Conservation (phyloP, 2,329 filamentous ascomycete species). For the Drechslerella stenobrocha region DNA sequence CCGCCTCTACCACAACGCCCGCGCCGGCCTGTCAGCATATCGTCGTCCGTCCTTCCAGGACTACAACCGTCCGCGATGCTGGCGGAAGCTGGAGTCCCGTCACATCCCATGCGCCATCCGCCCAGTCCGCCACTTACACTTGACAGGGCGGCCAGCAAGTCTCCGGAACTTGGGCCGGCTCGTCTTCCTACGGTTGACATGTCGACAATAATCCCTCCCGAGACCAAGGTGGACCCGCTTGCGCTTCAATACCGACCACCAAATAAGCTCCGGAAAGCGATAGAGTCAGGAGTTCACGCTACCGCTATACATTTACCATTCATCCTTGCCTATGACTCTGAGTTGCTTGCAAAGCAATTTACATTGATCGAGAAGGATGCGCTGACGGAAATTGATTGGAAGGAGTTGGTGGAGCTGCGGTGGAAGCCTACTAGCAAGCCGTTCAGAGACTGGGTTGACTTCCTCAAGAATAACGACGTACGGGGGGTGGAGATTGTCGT, state of each 20-base stretch:
- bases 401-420: constrained; percentile 78
- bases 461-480: constrained; percentile 71
- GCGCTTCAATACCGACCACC: constrained; percentile 23
- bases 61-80: constrained; percentile 50
- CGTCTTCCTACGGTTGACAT: constrained; percentile 33
- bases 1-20: constrained; percentile 46
- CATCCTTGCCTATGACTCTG: constrained; percentile 77
- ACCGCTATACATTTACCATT: constrained; percentile 71
- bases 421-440: constrained; percentile 73
- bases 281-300: constrained; percentile 48
- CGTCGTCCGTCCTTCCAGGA: constrained; percentile 44
- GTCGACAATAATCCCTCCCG: constrained; percentile 34
- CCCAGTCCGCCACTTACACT: constrained; percentile 52
- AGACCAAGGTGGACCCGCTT: constrained; percentile 42
- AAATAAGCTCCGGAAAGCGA: constrained; percentile 33
- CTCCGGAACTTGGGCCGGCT: constrained; percentile 22
- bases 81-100: constrained; percentile 53
- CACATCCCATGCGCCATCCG: constrained; percentile 54
- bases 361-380: constrained; percentile 85
- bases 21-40: constrained; percentile 42
- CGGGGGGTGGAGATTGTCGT: constrained; percentile 80
- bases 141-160: constrained; percentile 42
- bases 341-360: constrained; percentile 77
- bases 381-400: constrained; percentile 84
- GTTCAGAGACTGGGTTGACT: constrained; percentile 78